A percentile compares a stretch with the other conserved stretches of the same genome.
These are phyloP conservation scores for Talinum fruticosum DNA, from an alignment of 148 eudicot genomes.

Conservation along the genomic window DNA sequence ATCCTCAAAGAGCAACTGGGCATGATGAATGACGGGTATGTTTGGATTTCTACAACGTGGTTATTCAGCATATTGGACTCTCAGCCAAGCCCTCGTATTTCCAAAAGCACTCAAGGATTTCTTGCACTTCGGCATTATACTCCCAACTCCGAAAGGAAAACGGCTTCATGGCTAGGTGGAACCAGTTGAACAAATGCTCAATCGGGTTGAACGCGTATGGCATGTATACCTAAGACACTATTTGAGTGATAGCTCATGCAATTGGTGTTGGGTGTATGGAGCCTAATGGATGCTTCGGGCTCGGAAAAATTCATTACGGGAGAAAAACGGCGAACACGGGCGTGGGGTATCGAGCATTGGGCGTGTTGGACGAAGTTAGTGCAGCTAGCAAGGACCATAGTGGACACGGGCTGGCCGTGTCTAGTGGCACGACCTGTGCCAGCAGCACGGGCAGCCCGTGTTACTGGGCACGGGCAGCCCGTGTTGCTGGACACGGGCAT, in stretches of 20 bases:
- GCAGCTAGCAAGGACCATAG: too few species aligned
- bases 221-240: constrained; percentile 62
- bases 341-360: too few species aligned
- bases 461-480: too few species aligned
- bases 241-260: constrained; percentile 55
- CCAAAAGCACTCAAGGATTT: constrained; percentile 39
- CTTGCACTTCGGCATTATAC: constrained; percentile 56
- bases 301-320: too few species aligned
- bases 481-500: too few species aligned
- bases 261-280: too few species aligned
- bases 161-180: constrained; percentile 36
- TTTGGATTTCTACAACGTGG: constrained; percentile 82
- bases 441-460: too few species aligned
- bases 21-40: constrained; percentile 66
- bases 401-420: too few species aligned
- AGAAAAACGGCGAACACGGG: too few species aligned
- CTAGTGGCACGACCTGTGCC: too few species aligned
- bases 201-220: constrained; percentile 45
- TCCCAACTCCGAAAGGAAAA: constrained; percentile 45
- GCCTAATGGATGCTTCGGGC: too few species aligned
- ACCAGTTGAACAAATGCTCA: constrained; percentile 31
- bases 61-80: constrained; percentile 55
- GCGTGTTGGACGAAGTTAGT: too few species aligned
- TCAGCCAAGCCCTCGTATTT: constrained; percentile 8
- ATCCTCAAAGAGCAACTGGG: constrained; percentile 52